These are phyloP conservation scores for Gnomoniopsis smithogilvyi DNA, from an alignment of 2,329 filamentous ascomycete species.

Conservation along the genomic window DNA sequence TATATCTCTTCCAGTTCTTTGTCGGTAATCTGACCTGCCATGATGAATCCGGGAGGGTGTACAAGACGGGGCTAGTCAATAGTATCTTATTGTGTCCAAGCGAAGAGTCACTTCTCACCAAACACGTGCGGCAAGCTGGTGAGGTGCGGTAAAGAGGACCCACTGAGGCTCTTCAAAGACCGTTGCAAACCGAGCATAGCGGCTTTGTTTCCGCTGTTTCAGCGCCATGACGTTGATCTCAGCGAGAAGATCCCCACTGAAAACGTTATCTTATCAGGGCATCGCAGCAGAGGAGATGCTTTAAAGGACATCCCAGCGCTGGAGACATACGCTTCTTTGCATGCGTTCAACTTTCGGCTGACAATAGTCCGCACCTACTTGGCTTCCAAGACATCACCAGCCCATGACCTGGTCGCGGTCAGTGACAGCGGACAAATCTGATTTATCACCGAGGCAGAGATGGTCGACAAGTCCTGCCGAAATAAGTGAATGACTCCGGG, in stretches of 20 bases:
- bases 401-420: no score
- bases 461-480: no score
- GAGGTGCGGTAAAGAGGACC: neutral
- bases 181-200: slow-evolving; percentile 12
- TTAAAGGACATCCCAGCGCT: no score
- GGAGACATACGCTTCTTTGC: no score
- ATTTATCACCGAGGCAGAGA: neutral
- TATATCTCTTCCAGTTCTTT: slow-evolving; percentile 63
- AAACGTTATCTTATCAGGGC: neutral
- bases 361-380: no score
- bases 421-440: no score
- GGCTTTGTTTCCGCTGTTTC: slow-evolving; percentile 9
- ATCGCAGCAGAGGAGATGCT: no score
- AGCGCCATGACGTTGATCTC: neutral
- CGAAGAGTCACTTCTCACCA: neutral
- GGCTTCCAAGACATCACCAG: no score
- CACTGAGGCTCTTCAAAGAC: slow-evolving; percentile 1
- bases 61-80: neutral
- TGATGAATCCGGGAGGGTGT: neutral
- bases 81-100: neutral
- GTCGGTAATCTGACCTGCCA: slow-evolving; percentile 20
- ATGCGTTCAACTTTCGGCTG: no score
- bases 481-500: neutral
- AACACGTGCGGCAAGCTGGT: neutral
- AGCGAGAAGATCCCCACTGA: neutral